Evolutionary conservation across 192 early-diverging fungal genomes (phyloP).

Genomic region (Dissophora ornata): DNA sequence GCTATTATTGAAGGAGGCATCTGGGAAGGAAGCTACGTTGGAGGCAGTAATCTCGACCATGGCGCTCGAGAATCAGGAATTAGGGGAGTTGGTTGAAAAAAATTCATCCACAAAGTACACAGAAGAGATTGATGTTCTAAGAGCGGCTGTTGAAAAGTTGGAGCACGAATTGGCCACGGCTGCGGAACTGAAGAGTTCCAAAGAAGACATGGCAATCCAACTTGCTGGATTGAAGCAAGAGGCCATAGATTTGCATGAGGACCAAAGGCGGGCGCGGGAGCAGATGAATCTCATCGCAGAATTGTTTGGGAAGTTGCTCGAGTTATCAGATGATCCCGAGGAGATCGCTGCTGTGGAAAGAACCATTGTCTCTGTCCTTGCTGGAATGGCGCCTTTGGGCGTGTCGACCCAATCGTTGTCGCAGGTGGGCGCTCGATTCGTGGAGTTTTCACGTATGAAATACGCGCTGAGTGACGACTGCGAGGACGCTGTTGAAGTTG

Average conservation of each 20-base stretch:
- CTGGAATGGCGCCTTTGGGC: conserved; percentile 10
- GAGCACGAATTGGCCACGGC: too few species aligned
- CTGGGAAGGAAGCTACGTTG: background rate
- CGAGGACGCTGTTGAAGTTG: too few species aligned
- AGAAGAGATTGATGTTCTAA: too few species aligned
- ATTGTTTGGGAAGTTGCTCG: conserved; percentile 18
- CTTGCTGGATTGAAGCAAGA: too few species aligned
- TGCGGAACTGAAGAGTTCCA: too few species aligned
- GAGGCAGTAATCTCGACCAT: background rate
- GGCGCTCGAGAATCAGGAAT: background rate
- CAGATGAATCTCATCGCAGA: conserved; percentile 5
- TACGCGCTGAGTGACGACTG: too few species aligned
- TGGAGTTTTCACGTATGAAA: conserved; percentile 2
- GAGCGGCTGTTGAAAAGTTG: too few species aligned
- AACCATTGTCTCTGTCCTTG: conserved; percentile 2
- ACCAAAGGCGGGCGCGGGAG: background rate
- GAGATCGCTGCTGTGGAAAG: conserved; percentile 4
- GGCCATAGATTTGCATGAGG: background rate
- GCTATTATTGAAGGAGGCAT: background rate
- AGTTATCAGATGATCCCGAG: conserved; percentile 11
- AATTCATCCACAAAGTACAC: too few species aligned
- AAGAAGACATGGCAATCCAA: too few species aligned
- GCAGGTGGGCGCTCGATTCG: background rate
- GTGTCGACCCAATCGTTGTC: conserved; percentile 2
- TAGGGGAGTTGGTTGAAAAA: too few species aligned